A percentile compares a stretch with the other conserved stretches of the same genome.
These are phyloP conservation scores for Pythium vanterpoolii DNA, from an alignment of 352 stramenopile species.

Conservation along the genomic window DNA sequence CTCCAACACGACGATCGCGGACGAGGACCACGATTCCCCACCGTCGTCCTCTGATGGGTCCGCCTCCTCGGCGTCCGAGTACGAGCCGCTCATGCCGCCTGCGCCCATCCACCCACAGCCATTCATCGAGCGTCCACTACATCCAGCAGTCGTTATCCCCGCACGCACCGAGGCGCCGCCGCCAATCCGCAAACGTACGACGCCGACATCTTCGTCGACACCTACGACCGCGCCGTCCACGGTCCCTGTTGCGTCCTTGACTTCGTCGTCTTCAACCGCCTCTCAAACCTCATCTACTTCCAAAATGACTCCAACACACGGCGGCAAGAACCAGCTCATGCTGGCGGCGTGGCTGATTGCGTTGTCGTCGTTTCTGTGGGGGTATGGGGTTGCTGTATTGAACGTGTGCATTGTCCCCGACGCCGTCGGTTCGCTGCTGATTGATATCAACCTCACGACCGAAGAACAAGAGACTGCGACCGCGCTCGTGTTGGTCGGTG, in stretches of 20 bases:
- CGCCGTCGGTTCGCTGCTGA: conserved; percentile 61
- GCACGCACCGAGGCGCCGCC: neutral
- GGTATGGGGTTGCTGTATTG: conserved; percentile 60
- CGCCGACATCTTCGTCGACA: conserved; percentile 2
- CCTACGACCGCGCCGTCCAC: conserved; percentile 5
- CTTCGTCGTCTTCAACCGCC: neutral
- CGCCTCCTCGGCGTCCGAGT: neutral
- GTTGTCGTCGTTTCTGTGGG: conserved; percentile 81
- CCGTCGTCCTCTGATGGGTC: neutral
- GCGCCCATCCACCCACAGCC: conserved; percentile 15
- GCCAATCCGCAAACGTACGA: conserved; percentile 20
- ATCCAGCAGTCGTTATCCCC: conserved; percentile 19
- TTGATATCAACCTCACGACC: conserved; percentile 70
- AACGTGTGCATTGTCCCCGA: conserved; percentile 81
- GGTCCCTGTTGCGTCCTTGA: conserved; percentile 13
- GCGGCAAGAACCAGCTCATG: conserved; percentile 32
- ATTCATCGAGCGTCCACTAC: conserved; percentile 14
- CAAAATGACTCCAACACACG: neutral
- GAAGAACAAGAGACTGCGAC: conserved; percentile 73
- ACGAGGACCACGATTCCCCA: conserved; percentile 3
- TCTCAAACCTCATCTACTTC: neutral
- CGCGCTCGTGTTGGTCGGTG: conserved; percentile 70
- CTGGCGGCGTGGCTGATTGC: conserved; percentile 59
- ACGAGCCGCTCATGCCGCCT: neutral
- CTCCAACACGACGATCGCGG: neutral